phyloP scores from a whole-genome alignment of 1,284 basidiomycete genomes.

The Ganoderma leucocontextum region DNA sequence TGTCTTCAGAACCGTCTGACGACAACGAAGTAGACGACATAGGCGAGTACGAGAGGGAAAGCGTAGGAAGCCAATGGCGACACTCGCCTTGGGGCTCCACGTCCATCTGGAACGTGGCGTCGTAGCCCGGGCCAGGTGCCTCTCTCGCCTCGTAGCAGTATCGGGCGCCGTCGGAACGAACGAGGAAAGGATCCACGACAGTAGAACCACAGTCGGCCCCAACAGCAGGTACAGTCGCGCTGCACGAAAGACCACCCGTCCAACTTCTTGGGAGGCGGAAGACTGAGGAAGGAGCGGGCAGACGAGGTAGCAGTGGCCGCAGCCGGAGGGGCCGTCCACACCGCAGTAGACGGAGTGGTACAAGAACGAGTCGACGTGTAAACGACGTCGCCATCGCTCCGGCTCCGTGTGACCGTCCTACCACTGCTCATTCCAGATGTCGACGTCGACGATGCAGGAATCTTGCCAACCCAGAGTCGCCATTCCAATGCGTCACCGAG shows the following conservation, averaged over 20 bases:
- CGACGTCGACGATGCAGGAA: slow-evolving; percentile 27
- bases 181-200: slow-evolving; percentile 13
- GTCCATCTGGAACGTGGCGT: slow-evolving; percentile 20
- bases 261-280: slow-evolving; percentile 22
- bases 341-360: slow-evolving; percentile 30
- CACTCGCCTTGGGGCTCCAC: slow-evolving; percentile 29
- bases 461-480: slow-evolving; percentile 86
- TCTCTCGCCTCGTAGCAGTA: slow-evolving; percentile 18
- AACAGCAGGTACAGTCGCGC: slow-evolving; percentile 36
- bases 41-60: slow-evolving; percentile 40
- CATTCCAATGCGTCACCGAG: slow-evolving; percentile 82
- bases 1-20: slow-evolving; percentile 43
- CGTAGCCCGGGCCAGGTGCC: slow-evolving; percentile 27
- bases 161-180: slow-evolving; percentile 4
- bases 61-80: slow-evolving; percentile 41
- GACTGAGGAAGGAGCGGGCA: slow-evolving; percentile 4
- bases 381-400: slow-evolving; percentile 38
- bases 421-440: slow-evolving; percentile 13
- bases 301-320: slow-evolving; percentile 19
- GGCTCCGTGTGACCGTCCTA: slow-evolving; percentile 34
- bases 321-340: slow-evolving; percentile 26
- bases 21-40: slow-evolving; percentile 42
- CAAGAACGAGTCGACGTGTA: slow-evolving; percentile 23
- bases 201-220: slow-evolving; percentile 17
- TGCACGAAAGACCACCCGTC: slow-evolving; percentile 34